Evolutionary conservation across 2,329 filamentous ascomycete genomes (phyloP).

Genomic region (Dendrostoma leiphaemia): DNA sequence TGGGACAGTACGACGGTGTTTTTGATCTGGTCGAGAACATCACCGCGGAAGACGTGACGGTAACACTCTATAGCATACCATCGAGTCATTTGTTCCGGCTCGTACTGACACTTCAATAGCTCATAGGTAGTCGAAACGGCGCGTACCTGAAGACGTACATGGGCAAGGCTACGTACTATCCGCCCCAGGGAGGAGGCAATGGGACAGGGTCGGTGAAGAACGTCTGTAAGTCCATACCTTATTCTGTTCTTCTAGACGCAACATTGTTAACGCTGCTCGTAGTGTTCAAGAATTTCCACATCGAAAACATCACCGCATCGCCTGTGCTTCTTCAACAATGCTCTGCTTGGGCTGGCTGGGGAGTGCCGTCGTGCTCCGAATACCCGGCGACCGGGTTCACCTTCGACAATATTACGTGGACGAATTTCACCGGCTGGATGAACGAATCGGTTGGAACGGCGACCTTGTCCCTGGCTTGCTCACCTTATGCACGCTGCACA

Average conservation of each 20-base stretch:
- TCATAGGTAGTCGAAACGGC: conserved; percentile 7
- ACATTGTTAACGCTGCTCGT: background rate
- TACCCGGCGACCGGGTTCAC: conserved; percentile 5
- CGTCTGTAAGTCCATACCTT: background rate
- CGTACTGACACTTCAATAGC: background rate
- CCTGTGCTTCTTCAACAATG: conserved; percentile 7
- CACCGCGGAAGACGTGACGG: conserved; percentile 6
- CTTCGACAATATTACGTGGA: conserved; percentile 6
- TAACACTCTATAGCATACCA: background rate
- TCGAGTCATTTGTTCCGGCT: background rate
- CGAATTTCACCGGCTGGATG: conserved; percentile 11
- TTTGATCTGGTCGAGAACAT: conserved; percentile 6
- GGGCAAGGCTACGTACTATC: conserved; percentile 9
- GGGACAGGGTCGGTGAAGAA: conserved; percentile 9
- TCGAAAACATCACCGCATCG: conserved; percentile 9
- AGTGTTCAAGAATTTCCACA: conserved; percentile 7
- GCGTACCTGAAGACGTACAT: conserved; percentile 11
- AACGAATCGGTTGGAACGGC: background rate
- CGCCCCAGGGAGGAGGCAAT: conserved; percentile 8
- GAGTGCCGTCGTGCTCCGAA: conserved; percentile 2
- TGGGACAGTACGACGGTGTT: conserved; percentile 4
- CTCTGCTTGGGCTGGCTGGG: conserved; percentile 6
- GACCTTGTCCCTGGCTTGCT: conserved; percentile 3
- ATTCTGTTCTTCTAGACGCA: background rate
- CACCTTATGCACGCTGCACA: background rate